A percentile compares a stretch with the other conserved stretches of the same genome.
phyloP scores from a whole-genome alignment of 768 basidiomycete species.

The Phlebiopsis flavidoalba region DNA sequence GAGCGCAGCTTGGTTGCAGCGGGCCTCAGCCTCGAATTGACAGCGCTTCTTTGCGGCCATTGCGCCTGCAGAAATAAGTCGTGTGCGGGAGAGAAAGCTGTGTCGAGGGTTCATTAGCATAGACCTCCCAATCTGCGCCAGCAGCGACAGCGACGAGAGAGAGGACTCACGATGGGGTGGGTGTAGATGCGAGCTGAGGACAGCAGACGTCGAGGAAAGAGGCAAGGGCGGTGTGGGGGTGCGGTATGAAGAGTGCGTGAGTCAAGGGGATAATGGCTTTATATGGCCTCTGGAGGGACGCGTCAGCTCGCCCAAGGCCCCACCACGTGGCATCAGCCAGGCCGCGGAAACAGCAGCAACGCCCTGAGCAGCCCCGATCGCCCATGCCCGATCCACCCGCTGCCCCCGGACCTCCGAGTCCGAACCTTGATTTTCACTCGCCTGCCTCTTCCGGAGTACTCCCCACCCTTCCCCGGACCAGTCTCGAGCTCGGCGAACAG shows the following conservation, averaged over 20 bases:
- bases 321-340: slow-evolving; percentile 4
- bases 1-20: slow-evolving; percentile 75
- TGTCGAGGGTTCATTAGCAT: not conserved
- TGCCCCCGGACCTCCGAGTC: slow-evolving; percentile 1
- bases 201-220: slow-evolving; percentile 6
- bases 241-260: slow-evolving; percentile 4
- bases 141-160: not conserved
- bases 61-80: slow-evolving; percentile 15
- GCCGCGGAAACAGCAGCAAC: not conserved
- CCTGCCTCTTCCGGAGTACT: not conserved
- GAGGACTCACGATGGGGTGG: slow-evolving; percentile 10
- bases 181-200: slow-evolving; percentile 5
- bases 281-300: slow-evolving; percentile 23
- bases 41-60: slow-evolving; percentile 90
- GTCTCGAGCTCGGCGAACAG: not conserved
- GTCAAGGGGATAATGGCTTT: slow-evolving; percentile 10
- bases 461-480: not conserved
- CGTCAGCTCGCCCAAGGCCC: slow-evolving; percentile 23
- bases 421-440: not conserved
- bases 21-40: slow-evolving; percentile 52
- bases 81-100: slow-evolving; percentile 11
- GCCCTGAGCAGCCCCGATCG: slow-evolving; percentile 3
- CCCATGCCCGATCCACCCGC: slow-evolving; percentile 1
- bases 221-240: slow-evolving; percentile 11
- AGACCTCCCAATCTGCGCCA: slow-evolving; percentile 2